Conservation (phyloP, 192 early-diverging fungal species). For the Spinellus fusiger region DNA sequence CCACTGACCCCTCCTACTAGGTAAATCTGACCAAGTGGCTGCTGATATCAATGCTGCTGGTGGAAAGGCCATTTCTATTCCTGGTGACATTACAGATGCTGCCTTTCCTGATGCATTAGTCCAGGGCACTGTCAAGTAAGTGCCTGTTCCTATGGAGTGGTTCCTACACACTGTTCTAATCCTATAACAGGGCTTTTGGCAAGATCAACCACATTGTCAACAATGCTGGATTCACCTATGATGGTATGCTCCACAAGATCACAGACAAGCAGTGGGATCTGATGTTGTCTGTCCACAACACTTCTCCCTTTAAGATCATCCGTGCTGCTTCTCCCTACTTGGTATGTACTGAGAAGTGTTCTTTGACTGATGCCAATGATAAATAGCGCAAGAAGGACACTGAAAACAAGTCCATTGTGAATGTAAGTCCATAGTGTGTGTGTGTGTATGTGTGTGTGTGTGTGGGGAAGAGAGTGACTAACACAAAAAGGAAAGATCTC, state of each 20-base stretch:
- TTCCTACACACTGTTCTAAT: background rate
- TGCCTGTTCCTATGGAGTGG: background rate
- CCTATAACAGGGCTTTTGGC: slow-evolving; percentile 48
- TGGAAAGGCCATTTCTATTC: slow-evolving; percentile 81
- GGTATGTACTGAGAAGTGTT: slow-evolving; percentile 1
- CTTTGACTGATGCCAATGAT: background rate
- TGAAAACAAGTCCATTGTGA: slow-evolving; percentile 51
- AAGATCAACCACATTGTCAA: slow-evolving; percentile 85
- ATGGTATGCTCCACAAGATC: slow-evolving; percentile 86
- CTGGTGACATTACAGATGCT: slow-evolving; percentile 51
- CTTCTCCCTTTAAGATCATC: slow-evolving; percentile 57
- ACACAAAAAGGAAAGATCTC: too few species aligned
- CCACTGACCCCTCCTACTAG: slow-evolving; percentile 12
- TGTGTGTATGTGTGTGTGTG: background rate
- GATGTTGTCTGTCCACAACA: slow-evolving; percentile 64
- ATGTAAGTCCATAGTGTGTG: too few species aligned
- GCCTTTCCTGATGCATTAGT: slow-evolving; percentile 50
- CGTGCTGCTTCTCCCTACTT: slow-evolving; percentile 51
- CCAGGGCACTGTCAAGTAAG: slow-evolving; percentile 47
- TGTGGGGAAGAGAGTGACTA: background rate
- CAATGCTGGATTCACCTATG: slow-evolving; percentile 95
- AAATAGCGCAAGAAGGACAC: slow-evolving; percentile 45
- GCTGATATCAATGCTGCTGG: slow-evolving; percentile 75
- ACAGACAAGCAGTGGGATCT: slow-evolving; percentile 94
- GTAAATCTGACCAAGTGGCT: slow-evolving; percentile 74